These are phyloP conservation scores for Potentilla sterilis DNA, from an alignment of 306 rosid genomes.

Conservation along the genomic window DNA sequence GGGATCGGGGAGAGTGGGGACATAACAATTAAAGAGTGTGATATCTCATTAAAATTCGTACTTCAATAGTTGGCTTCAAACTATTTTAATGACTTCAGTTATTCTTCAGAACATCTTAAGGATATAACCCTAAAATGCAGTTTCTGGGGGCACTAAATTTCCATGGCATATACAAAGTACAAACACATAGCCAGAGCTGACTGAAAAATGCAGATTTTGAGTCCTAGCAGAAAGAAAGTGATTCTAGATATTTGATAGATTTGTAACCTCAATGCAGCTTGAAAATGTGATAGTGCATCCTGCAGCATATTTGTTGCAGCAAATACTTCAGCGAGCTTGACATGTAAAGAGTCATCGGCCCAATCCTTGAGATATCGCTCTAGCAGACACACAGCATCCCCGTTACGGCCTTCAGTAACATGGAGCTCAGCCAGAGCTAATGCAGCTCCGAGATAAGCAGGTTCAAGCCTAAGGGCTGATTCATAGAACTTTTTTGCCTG, in stretches of 20 bases:
- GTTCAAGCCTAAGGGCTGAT: constrained; percentile 98
- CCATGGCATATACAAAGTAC: background rate
- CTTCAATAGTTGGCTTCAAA: background rate
- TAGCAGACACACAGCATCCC: constrained; percentile 85
- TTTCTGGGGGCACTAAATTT: background rate
- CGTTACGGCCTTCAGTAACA: constrained; percentile 92
- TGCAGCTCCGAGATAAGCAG: constrained; percentile 99
- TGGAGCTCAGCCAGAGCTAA: constrained; percentile 98
- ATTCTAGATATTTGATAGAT: background rate
- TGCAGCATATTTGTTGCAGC: constrained; percentile 91
- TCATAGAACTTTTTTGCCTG: constrained; percentile 97
- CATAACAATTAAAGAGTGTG: background rate
- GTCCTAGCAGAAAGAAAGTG: constrained; percentile 5
- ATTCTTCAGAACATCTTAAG: background rate
- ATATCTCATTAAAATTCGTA: background rate
- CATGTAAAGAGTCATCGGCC: constrained; percentile 99
- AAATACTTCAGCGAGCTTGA: constrained; percentile 95
- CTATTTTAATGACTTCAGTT: background rate
- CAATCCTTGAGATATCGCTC: constrained; percentile 96
- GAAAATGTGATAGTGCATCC: constrained; percentile 94
- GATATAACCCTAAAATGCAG: background rate
- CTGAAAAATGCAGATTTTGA: constrained; percentile 16
- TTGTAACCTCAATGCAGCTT: constrained; percentile 80
- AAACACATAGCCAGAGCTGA: background rate
- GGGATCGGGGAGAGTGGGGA: background rate